These are phyloP conservation scores for Fusarium sp. DNA, from an alignment of 2,329 filamentous ascomycete species.

Conservation along the genomic window DNA sequence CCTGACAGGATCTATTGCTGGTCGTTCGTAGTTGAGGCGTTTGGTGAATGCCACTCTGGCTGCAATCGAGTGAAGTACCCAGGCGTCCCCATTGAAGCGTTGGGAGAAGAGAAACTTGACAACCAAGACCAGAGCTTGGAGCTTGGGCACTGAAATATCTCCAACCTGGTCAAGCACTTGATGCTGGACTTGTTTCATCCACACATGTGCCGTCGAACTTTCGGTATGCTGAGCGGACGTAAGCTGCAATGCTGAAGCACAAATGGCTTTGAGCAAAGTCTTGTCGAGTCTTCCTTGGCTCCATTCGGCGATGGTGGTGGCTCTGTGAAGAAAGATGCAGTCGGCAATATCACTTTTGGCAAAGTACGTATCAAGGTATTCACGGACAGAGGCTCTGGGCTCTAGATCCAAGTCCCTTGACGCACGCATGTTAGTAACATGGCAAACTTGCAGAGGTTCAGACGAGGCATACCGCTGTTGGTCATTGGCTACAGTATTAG, in stretches of 20 bases:
- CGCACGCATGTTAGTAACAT: neutral
- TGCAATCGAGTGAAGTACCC: constrained; percentile 40
- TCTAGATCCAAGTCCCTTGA: neutral
- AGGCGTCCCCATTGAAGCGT: constrained; percentile 29
- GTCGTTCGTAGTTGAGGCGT: constrained; percentile 43
- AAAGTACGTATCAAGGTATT: neutral
- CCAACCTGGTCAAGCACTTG: constrained; percentile 12
- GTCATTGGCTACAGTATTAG: neutral
- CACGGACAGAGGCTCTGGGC: neutral
- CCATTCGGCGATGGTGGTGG: neutral
- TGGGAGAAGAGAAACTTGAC: constrained; percentile 30
- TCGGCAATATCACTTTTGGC: neutral
- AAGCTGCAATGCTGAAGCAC: constrained; percentile 18
- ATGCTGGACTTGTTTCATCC: constrained; percentile 40
- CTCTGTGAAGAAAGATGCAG: neutral
- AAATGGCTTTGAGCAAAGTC: constrained; percentile 36
- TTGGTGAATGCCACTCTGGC: constrained; percentile 44
- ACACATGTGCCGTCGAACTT: constrained; percentile 2
- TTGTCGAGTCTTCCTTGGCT: constrained; percentile 30
- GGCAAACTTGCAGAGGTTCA: fast-evolving
- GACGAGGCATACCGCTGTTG: constrained; percentile 4
- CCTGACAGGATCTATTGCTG: constrained; percentile 21
- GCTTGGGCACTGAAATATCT: constrained; percentile 18
- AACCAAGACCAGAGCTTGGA: constrained; percentile 40
- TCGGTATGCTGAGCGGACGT: neutral